phyloP scores from a whole-genome alignment of 2,329 filamentous ascomycete genomes.

The Cryphonectria radicalis region DNA sequence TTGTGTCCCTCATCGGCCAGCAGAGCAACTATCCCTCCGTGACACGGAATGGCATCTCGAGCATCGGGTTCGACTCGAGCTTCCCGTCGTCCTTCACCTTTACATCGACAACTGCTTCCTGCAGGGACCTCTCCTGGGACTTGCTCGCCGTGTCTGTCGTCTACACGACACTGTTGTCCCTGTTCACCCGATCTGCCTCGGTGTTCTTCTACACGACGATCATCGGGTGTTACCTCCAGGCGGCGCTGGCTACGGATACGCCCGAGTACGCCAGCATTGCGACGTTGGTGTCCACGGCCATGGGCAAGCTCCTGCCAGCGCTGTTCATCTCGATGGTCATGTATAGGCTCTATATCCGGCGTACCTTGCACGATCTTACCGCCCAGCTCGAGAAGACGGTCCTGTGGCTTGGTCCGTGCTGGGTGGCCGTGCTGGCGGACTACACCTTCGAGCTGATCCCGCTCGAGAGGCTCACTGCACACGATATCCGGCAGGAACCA shows the following conservation, averaged over 20 bases:
- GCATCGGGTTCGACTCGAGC: constrained; percentile 67
- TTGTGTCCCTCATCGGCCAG: constrained; percentile 25
- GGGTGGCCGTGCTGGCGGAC: constrained; percentile 75
- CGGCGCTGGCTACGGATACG: constrained; percentile 61
- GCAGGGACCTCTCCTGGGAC: constrained; percentile 57
- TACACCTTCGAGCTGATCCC: constrained; percentile 78
- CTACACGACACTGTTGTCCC: constrained; percentile 65
- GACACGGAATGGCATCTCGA: constrained; percentile 59
- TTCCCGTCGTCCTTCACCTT: constrained; percentile 76
- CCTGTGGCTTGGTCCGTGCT: constrained; percentile 71
- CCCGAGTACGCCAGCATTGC: constrained; percentile 69
- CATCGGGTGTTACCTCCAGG: constrained; percentile 31
- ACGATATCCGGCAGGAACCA: constrained; percentile 71
- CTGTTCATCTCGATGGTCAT: constrained; percentile 70
- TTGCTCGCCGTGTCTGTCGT: constrained; percentile 69
- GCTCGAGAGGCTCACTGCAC: constrained; percentile 69
- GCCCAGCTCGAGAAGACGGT: constrained; percentile 72
- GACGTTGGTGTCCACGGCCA: constrained; percentile 53
- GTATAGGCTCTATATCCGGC: constrained; percentile 65
- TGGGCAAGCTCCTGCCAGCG: constrained; percentile 68
- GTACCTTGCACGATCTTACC: constrained; percentile 59
- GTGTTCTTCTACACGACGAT: constrained; percentile 67
- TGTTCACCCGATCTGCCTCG: constrained; percentile 69
- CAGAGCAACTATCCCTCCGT: constrained; percentile 45
- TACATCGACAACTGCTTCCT: constrained; percentile 50